Evolutionary conservation across 2,329 filamentous ascomycete genomes (phyloP).

Genomic region (Stagonosporopsis cucurbitacearum): DNA sequence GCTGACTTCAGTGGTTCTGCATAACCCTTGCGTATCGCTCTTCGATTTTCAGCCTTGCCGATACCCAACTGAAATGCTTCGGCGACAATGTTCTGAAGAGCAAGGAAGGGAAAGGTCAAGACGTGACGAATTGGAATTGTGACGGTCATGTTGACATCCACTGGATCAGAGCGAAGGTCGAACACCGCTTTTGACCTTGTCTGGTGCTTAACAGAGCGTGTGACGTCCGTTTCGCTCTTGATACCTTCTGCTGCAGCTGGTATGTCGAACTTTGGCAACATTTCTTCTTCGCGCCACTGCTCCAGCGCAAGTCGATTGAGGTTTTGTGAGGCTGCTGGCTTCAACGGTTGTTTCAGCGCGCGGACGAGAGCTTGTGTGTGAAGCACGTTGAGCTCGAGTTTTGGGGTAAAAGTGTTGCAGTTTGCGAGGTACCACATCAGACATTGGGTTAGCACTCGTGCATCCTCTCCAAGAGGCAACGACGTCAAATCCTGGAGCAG

Average conservation of each 20-base stretch:
- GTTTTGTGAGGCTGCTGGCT: background rate
- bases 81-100: slow-evolving; percentile 19
- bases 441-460: background rate
- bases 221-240: background rate
- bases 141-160: slow-evolving; percentile 9
- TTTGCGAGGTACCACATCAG: background rate
- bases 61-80: slow-evolving; percentile 30
- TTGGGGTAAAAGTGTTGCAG: slow-evolving; percentile 23
- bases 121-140: slow-evolving; percentile 25
- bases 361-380: slow-evolving; percentile 33
- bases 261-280: background rate
- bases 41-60: slow-evolving; percentile 20
- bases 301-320: background rate
- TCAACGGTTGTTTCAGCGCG: slow-evolving; percentile 25
- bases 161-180: background rate
- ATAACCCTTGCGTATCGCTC: background rate
- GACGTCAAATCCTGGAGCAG: slow-evolving; percentile 27
- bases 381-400: slow-evolving; percentile 35
- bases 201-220: background rate
- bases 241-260: background rate
- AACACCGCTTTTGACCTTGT: background rate
- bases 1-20: background rate
- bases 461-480: background rate
- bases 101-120: slow-evolving; percentile 31
- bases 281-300: background rate